A percentile compares a stretch with the other conserved stretches of the same genome.
Conservation (phyloP, 768 basidiomycete species). For the Auriculariales sp. region DNA sequence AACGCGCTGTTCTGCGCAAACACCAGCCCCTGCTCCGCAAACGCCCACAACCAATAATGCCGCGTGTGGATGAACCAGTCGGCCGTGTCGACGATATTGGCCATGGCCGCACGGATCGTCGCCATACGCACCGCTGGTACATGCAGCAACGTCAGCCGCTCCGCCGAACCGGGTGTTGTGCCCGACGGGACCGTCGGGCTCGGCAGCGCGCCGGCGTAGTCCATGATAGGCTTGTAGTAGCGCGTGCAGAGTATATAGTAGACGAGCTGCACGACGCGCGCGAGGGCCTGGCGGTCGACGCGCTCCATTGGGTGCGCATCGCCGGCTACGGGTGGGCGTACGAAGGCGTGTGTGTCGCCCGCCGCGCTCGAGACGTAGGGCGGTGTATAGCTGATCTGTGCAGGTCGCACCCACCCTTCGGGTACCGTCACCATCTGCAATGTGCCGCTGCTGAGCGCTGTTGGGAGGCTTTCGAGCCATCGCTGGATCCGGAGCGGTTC, state of each 20-base stretch:
- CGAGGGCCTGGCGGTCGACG: not conserved
- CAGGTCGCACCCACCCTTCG: too few species aligned
- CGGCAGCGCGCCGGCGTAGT: not conserved
- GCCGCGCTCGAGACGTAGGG: too few species aligned
- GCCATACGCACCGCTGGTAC: not conserved
- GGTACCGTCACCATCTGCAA: not conserved
- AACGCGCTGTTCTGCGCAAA: not conserved
- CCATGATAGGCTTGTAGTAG: not conserved
- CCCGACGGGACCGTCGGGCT: not conserved
- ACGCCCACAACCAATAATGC: not conserved
- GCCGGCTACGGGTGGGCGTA: not conserved
- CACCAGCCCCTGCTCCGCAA: not conserved
- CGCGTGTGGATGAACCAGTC: constrained; percentile 1
- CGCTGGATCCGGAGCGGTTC: not conserved
- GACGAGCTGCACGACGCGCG: not conserved
- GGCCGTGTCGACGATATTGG: not conserved
- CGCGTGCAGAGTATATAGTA: not conserved
- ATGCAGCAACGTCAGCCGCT: not conserved
- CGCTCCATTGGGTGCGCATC: not conserved
- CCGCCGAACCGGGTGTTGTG: not conserved
- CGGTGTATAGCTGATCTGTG: too few species aligned
- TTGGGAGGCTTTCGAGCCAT: not conserved
- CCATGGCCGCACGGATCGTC: not conserved
- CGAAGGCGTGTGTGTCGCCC: too few species aligned
- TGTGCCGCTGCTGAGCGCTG: not conserved